Percentiles rank a stretch among this genome's conserved stretches.
Conservation (phyloP, 768 basidiomycete genomes). For the Leccinum ochraceum region DNA sequence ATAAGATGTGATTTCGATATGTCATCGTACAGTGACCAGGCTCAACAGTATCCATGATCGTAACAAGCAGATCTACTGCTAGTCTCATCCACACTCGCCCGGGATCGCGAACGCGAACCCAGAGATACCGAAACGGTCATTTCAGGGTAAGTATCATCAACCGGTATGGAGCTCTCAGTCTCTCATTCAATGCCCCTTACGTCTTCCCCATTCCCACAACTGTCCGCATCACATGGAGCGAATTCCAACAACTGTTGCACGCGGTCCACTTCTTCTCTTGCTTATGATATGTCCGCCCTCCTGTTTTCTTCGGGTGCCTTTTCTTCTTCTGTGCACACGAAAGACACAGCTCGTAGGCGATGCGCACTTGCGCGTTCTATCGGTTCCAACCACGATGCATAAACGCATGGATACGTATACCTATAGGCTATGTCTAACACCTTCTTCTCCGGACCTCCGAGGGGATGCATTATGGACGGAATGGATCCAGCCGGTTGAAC, state of each 20-base stretch:
- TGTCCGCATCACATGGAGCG: constrained; percentile 14
- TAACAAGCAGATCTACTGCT: neutral
- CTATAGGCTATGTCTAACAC: constrained; percentile 6
- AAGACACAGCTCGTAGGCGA: constrained; percentile 10
- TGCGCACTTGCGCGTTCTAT: neutral
- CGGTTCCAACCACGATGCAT: constrained; percentile 4
- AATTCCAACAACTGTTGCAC: constrained; percentile 11
- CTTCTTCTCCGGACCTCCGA: constrained; percentile 24
- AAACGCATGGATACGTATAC: constrained; percentile 5
- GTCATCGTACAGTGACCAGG: neutral
- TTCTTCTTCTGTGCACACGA: neutral
- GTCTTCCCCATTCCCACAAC: constrained; percentile 14
- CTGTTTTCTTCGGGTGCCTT: neutral
- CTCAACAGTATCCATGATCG: neutral
- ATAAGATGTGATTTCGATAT: neutral
- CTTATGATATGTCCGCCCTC: neutral
- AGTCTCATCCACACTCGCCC: neutral
- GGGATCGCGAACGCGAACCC: constrained; percentile 4
- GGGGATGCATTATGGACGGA: constrained; percentile 11
- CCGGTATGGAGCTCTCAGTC: neutral
- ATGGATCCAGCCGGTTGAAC: neutral
- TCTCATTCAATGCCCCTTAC: constrained; percentile 6
- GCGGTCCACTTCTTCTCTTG: constrained; percentile 3
- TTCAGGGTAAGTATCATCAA: neutral
- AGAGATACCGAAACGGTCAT: constrained; percentile 3